A percentile compares a stretch with the other conserved stretches of the same genome.
Conservation (phyloP, 768 basidiomycete species). For the Termitomyces heimii region DNA sequence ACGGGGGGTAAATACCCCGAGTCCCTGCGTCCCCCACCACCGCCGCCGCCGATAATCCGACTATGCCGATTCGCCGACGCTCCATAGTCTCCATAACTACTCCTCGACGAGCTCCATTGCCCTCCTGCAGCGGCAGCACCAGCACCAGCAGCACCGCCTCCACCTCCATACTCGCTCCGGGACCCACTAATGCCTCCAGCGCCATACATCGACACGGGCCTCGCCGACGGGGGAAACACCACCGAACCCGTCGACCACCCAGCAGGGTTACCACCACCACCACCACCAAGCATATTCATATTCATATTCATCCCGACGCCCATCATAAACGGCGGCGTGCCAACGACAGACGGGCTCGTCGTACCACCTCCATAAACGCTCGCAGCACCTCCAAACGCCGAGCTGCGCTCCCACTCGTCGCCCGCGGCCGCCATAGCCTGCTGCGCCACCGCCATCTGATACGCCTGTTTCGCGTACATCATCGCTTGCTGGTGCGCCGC, state of each 20-base stretch:
- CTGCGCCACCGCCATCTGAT: slow-evolving; percentile 86
- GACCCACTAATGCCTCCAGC: slow-evolving; percentile 36
- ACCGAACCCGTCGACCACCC: slow-evolving; percentile 42
- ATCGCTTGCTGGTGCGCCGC: slow-evolving; percentile 87
- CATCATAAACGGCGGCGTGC: slow-evolving; percentile 28
- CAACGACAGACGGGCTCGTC: slow-evolving; percentile 24
- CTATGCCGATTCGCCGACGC: slow-evolving; percentile 25
- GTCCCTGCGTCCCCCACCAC: slow-evolving; percentile 22
- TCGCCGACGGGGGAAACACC: slow-evolving; percentile 40
- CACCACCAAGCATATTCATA: no score
- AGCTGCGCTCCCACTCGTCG: slow-evolving; percentile 87
- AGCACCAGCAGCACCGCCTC: no score
- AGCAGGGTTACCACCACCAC: no score
- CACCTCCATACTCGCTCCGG: slow-evolving; percentile 56
- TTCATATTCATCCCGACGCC: slow-evolving; percentile 27
- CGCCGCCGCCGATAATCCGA: slow-evolving; percentile 14
- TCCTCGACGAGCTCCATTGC: slow-evolving; percentile 48
- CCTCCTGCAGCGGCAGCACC: no score
- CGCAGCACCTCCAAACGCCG: slow-evolving; percentile 29
- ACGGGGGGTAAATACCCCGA: slow-evolving; percentile 39
- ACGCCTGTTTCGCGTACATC: slow-evolving; percentile 82
- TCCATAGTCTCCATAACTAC: slow-evolving; percentile 69
- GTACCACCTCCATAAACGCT: slow-evolving; percentile 47
- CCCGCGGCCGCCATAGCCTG: slow-evolving; percentile 86
- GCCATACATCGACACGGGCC: slow-evolving; percentile 60